Conservation (phyloP, 352 stramenopile genomes). For the Phytopythium mirpurense region DNA sequence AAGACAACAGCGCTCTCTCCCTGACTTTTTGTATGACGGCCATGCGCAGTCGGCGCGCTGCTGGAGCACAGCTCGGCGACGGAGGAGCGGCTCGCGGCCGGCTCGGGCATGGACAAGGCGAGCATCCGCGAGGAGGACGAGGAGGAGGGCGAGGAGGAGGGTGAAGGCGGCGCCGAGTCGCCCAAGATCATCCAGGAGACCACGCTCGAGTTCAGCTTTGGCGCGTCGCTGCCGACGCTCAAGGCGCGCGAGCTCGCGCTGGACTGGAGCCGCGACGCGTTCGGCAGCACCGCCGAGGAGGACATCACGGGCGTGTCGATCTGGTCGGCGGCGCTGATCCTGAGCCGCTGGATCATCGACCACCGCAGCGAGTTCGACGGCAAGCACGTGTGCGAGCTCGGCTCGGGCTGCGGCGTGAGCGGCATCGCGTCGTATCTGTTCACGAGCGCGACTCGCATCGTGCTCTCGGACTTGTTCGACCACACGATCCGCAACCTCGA, state of each 20-base stretch:
- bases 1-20: not conserved
- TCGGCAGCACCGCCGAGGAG: constrained; percentile 72
- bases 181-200: constrained; percentile 81
- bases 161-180: constrained; percentile 25
- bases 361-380: constrained; percentile 49
- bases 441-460: constrained; percentile 62
- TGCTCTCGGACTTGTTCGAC: constrained; percentile 82
- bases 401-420: constrained; percentile 79
- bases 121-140: constrained; percentile 62
- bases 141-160: constrained; percentile 62
- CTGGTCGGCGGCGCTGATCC: constrained; percentile 83
- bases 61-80: constrained; percentile 76
- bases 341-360: constrained; percentile 82
- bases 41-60: constrained; percentile 46
- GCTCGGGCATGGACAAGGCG: constrained; percentile 66
- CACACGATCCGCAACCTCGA: constrained; percentile 81
- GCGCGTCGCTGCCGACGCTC: constrained; percentile 41
- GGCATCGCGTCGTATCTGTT: constrained; percentile 75
- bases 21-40: not conserved
- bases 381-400: constrained; percentile 80
- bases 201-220: constrained; percentile 77
- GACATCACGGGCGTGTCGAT: constrained; percentile 87
- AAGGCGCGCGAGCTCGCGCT: constrained; percentile 75
- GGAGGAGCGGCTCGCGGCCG: constrained; percentile 68
- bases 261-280: constrained; percentile 81